Evolutionary conservation across 345 rosid species (phyloP), one percentile per base, ranked within the genome.

Genomic region (Gossypium stocksii): DNA sequence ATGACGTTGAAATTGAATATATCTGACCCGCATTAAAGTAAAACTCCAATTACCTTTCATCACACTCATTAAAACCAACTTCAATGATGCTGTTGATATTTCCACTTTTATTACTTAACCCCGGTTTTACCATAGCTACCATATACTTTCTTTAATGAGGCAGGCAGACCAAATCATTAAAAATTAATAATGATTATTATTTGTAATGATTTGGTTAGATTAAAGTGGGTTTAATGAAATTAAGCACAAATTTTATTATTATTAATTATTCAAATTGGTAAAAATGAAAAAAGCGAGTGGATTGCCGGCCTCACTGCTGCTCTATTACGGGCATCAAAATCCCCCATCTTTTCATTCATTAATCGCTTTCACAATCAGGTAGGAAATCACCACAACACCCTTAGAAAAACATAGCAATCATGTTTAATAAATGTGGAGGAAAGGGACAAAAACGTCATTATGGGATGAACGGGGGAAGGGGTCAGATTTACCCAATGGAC

Each of bases 371-470:
- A 25, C 46, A 2, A 25, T 2, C 7, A 34, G 2, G 8, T 46
- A 1, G 0, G 0, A 12, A 17, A 69, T 69, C 57, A 45, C 82
- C 12, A 3, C 7, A 68, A 34, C 15, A 20, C 75, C 82, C 84
- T 17, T 58, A 2, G 10, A n/a, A 34, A 58, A 63, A 34, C 67
- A 22, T 46, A 52, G 29, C 15, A 12, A 74, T 17, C 22, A 12
- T 41, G 11, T n/a, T 0, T 43, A 43, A 52, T n/a, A 61, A 3
- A 15, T 48, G 7, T 10, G 29, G 8, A 2, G 3, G 29, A 2
- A 3, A 44, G 64, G 83, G 82, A 22, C 44, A 58, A n/a, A 62
- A 43, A 3, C 7, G 83, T 70, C 76, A 78, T 72, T 72, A 61
- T 9, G 1, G 16, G 9, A 8, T 4, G 13, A 58, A 58, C 74